These are phyloP conservation scores for Cyathus striatus DNA, from an alignment of 768 basidiomycete genomes.

Conservation along the genomic window DNA sequence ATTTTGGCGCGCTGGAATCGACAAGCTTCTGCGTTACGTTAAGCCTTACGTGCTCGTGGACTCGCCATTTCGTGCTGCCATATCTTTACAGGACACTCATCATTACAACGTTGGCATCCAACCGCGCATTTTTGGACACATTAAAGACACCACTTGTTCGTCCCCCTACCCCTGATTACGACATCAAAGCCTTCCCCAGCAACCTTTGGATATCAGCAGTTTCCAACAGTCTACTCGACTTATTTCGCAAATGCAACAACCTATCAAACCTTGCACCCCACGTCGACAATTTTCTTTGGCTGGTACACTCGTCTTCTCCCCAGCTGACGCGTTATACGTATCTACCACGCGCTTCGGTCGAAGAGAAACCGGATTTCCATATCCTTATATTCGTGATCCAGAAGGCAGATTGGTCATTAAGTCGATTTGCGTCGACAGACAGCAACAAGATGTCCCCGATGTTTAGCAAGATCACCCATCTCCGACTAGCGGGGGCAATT, in stretches of 20 bases:
- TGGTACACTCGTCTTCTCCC: conserved; percentile 8
- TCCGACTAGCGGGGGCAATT: conserved; percentile 11
- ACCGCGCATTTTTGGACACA: neutral
- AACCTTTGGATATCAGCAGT: conserved; percentile 14
- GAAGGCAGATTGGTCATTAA: conserved; percentile 7
- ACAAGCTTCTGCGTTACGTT: conserved; percentile 11
- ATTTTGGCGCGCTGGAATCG: conserved; percentile 11
- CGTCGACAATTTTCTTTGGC: conserved; percentile 14
- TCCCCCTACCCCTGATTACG: conserved; percentile 3
- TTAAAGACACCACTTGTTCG: neutral
- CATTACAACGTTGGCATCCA: conserved; percentile 6
- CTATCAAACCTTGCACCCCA: conserved; percentile 11
- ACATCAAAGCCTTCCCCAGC: conserved; percentile 7
- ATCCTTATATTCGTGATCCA: conserved; percentile 12
- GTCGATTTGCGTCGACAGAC: neutral
- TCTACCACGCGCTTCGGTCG: neutral
- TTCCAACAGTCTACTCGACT: conserved; percentile 10
- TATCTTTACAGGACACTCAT: conserved; percentile 15
- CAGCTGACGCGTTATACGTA: neutral
- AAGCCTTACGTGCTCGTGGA: conserved; percentile 15
- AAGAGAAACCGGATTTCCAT: conserved; percentile 5
- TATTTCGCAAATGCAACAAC: conserved; percentile 12
- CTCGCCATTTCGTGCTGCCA: conserved; percentile 15
- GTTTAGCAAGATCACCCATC: conserved; percentile 14
- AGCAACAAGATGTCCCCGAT: conserved; percentile 7